Percentiles rank a stretch among this genome's conserved stretches.
Evolutionary conservation across 2,329 filamentous ascomycete species (phyloP).

Genomic region (Curvularia eragrostidis): DNA sequence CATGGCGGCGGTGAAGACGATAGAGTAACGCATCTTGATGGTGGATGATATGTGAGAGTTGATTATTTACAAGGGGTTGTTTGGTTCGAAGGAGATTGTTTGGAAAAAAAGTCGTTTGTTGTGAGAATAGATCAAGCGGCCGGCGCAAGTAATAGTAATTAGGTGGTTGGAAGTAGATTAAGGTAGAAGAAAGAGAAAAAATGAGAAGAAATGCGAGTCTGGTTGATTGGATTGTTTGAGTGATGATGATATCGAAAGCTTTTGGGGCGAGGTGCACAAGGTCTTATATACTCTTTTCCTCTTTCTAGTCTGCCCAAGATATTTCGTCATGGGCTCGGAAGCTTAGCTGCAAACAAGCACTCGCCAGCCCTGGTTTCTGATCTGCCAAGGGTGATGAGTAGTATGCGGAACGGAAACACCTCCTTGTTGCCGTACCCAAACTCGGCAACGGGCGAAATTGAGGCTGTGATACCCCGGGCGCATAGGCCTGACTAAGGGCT

Average conservation of each 20-base stretch:
- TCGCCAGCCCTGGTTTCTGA: constrained; percentile 17
- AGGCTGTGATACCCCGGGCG: constrained; percentile 34
- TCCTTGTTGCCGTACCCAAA: constrained; percentile 24
- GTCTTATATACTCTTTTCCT: constrained; percentile 38
- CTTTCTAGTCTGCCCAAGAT: not conserved
- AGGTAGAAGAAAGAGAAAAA: constrained; percentile 1
- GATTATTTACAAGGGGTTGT: constrained; percentile 13
- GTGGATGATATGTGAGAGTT: constrained; percentile 9
- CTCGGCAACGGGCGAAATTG: constrained; percentile 15
- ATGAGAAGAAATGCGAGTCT: constrained; percentile 36
- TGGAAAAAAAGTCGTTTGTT: too few species aligned
- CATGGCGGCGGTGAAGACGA: constrained; percentile 56
- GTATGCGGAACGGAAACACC: not conserved
- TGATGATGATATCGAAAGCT: constrained; percentile 34
- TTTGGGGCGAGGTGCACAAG: constrained; percentile 16
- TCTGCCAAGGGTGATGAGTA: constrained; percentile 8
- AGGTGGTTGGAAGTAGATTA: constrained; percentile 24
- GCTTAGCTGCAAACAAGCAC: constrained; percentile 45
- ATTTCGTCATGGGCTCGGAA: constrained; percentile 21
- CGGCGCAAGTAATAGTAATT: constrained; percentile 46
- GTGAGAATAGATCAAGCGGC: constrained; percentile 42
- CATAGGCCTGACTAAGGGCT: constrained; percentile 21
- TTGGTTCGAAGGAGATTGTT: constrained; percentile 2
- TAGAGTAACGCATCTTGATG: constrained; percentile 58
- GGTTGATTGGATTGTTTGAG: constrained; percentile 18